Evolutionary conservation across 2,329 filamentous ascomycete species (phyloP), one percentile per base, ranked within the genome.

Genomic region (Ophiocordyceps camponoti-leonardi): DNA sequence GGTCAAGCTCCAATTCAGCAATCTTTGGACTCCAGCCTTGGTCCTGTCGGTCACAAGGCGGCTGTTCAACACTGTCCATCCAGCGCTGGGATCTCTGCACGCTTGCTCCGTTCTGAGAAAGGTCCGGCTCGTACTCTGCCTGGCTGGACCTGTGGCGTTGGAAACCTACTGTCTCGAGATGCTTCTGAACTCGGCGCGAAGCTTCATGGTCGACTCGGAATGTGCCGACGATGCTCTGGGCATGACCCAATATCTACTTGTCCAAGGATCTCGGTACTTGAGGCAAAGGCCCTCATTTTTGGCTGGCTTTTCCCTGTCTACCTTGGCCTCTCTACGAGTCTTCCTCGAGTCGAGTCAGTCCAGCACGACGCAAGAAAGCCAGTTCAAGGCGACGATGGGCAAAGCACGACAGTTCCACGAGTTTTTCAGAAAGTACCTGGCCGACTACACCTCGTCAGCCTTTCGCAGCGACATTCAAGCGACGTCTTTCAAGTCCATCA

Each of bases 151-250:
- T 1, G 71, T 79, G 44, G 84, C 83, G n/a, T 68, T 82, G 22
- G 67, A 77, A 39, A 83, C 82, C 0, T 96, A 96, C 56, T 84
- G 86, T 12, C 61, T 95, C 14, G 86, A 98, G 60, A 92, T 95
- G 84, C 70, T 94, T 0, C 69, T 98, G 2, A 84, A 87, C 54
- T 81, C 83, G 1, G 69, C 94, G 19, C 73, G 83, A 11, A 78
- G 79, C 0, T 93, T 87, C 52, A 67, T 96, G 6, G 81, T 81
- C 1, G 82, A 96, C 52, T 73, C 81, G 0, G 83, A 93, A 56
- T 96, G 90, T 60, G 84, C 88, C 11, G 86, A 94, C 56, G 92
- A 98, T 64, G 81, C 85, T 1, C 71, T 96, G 41, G 90, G 88
- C 0, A 75, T 98, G 31, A 79, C 84, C 48, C 83, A 86, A 59